phyloP scores from a whole-genome alignment of 768 basidiomycete genomes.

The Sistotremastrum suecicum region DNA sequence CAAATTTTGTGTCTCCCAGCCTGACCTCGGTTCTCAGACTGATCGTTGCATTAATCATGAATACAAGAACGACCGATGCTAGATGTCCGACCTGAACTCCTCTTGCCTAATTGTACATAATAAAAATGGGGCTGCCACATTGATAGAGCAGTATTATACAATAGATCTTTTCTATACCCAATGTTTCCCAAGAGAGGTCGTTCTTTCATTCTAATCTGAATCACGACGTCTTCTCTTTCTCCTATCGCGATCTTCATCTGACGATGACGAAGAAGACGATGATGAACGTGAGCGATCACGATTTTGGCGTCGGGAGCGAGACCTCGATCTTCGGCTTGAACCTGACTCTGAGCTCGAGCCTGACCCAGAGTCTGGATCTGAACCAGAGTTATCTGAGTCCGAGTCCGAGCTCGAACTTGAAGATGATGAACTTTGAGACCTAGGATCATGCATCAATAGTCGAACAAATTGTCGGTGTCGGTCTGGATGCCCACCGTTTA shows the following conservation, averaged over 20 bases:
- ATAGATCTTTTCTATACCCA: background rate
- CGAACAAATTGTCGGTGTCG: background rate
- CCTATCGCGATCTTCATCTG: background rate
- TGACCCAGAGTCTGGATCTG: slow-evolving; percentile 32
- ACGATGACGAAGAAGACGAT: slow-evolving; percentile 19
- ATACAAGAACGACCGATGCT: slow-evolving; percentile 50
- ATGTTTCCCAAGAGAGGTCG: background rate
- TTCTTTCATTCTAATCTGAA: background rate
- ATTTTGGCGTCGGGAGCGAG: slow-evolving; percentile 9
- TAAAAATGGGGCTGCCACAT: too few relatives aligned
- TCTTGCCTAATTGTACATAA: slow-evolving; percentile 1
- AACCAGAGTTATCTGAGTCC: slow-evolving; percentile 16
- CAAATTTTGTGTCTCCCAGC: background rate
- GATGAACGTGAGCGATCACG: slow-evolving; percentile 23
- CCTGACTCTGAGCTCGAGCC: slow-evolving; percentile 25
- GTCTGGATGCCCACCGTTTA: background rate
- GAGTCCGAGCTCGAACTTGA: slow-evolving; percentile 11
- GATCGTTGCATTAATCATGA: slow-evolving; percentile 87
- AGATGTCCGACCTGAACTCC: slow-evolving; percentile 11
- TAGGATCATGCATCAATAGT: slow-evolving; percentile 6
- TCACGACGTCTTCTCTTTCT: background rate
- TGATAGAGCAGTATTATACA: background rate
- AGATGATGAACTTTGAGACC: slow-evolving; percentile 1
- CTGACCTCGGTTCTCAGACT: slow-evolving; percentile 38
- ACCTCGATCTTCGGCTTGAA: slow-evolving; percentile 16